Percentiles rank a stretch among this genome's conserved stretches.
phyloP scores from a whole-genome alignment of 2,329 filamentous ascomycete species.

The Alternaria dauci region DNA sequence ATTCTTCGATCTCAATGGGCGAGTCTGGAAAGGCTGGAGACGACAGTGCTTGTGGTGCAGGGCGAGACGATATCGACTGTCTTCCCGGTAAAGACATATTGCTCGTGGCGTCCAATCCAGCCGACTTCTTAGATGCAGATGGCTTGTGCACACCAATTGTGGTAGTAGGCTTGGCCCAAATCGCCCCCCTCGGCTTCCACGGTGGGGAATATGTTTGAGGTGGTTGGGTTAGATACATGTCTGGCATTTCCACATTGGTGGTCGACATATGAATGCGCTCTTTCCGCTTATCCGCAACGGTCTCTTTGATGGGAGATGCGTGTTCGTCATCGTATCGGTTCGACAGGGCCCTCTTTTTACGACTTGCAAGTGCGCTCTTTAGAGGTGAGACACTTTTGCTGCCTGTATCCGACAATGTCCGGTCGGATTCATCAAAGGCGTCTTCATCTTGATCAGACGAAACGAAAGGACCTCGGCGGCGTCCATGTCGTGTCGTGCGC shows the following conservation, averaged over 20 bases:
- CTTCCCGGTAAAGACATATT: slow-evolving; percentile 36
- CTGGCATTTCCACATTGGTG: slow-evolving; percentile 51
- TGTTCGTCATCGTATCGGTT: slow-evolving; percentile 21
- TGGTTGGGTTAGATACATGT: slow-evolving; percentile 56
- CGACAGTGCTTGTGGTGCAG: slow-evolving; percentile 25
- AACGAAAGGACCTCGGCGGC: slow-evolving; percentile 33
- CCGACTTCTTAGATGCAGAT: slow-evolving; percentile 22
- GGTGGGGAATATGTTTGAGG: slow-evolving; percentile 54
- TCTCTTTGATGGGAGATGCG: slow-evolving; percentile 33
- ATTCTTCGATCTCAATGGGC: slow-evolving; percentile 21
- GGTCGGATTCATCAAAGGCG: slow-evolving; percentile 17
- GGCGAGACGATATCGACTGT: slow-evolving; percentile 38
- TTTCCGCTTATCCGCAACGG: slow-evolving; percentile 47
- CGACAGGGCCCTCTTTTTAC: slow-evolving; percentile 24
- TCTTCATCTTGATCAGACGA: slow-evolving; percentile 40
- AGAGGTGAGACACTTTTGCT: slow-evolving; percentile 18
- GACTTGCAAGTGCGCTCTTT: slow-evolving; percentile 18
- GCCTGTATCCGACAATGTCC: slow-evolving; percentile 15
- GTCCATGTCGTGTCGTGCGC: slow-evolving; percentile 24
- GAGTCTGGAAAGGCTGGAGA: slow-evolving; percentile 19
- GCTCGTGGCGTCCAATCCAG: slow-evolving; percentile 31
- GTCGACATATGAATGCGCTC: slow-evolving; percentile 56
- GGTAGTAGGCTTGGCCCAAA: slow-evolving; percentile 56
- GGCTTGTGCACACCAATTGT: slow-evolving; percentile 40
- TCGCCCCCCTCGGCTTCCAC: slow-evolving; percentile 56